Percentiles rank a stretch among this genome's conserved stretches.
Conservation (phyloP, 257 asterid species). For the Rauvolfia tetraphylla region DNA sequence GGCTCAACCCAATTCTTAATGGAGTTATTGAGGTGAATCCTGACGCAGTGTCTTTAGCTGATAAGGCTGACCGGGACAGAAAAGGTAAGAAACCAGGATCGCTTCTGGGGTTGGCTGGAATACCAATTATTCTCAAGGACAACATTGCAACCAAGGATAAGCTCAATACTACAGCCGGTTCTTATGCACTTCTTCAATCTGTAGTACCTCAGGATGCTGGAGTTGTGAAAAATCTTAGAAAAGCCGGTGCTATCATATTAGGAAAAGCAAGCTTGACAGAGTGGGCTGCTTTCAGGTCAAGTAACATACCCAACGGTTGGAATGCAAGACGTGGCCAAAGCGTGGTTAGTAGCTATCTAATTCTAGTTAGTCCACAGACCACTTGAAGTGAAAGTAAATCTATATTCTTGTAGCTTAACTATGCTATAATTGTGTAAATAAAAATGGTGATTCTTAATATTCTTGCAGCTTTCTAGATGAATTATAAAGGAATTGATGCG, state of each 20-base stretch:
- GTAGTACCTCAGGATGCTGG: constrained; percentile 44
- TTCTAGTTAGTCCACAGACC: not conserved
- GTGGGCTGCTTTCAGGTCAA: constrained; percentile 39
- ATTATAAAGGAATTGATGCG: not conserved
- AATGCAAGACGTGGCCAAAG: constrained; percentile 59
- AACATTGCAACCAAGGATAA: constrained; percentile 45
- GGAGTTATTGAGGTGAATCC: constrained; percentile 53
- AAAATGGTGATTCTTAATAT: not conserved
- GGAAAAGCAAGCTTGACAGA: constrained; percentile 56
- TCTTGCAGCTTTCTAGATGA: not conserved
- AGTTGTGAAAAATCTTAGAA: constrained; percentile 39
- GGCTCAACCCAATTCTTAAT: constrained; percentile 40
- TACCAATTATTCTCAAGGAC: constrained; percentile 45
- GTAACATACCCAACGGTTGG: constrained; percentile 39
- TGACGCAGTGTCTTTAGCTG: constrained; percentile 39
- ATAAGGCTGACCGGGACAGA: constrained; percentile 39
- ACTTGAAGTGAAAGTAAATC: not conserved
- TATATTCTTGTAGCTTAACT: not conserved
- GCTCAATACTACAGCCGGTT: constrained; percentile 56
- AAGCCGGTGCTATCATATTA: constrained; percentile 38
- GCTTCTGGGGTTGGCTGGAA: constrained; percentile 27
- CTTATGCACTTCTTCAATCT: constrained; percentile 40
- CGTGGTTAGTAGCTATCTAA: constrained; percentile 33
- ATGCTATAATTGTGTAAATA: not conserved
- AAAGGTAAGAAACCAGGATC: constrained; percentile 21